Evolutionary conservation across 2,329 filamentous ascomycete genomes (phyloP).

Genomic region (Hypoxylon sp.): DNA sequence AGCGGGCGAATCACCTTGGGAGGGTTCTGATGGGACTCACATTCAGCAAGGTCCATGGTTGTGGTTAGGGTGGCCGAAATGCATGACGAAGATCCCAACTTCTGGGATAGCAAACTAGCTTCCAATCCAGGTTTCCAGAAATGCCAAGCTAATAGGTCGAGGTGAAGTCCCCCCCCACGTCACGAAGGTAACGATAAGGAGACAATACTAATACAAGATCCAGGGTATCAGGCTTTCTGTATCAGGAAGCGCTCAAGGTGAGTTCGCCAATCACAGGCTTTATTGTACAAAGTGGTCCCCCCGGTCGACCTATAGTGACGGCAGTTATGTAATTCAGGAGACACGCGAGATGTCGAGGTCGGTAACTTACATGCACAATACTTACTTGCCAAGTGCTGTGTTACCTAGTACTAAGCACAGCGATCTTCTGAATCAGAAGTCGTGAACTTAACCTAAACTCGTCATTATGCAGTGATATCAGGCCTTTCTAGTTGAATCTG

Average conservation of each 20-base stretch:
- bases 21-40: conserved; percentile 7
- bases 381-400: conserved; percentile 12
- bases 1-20: conserved; percentile 30
- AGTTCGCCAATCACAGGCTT: conserved; percentile 26
- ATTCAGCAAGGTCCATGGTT: conserved; percentile 32
- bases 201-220: conserved; percentile 14
- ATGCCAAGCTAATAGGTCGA: conserved; percentile 38
- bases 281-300: conserved; percentile 12
- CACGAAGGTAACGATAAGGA: conserved; percentile 33
- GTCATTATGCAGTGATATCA: conserved; percentile 22
- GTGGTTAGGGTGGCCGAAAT: conserved; percentile 25
- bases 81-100: conserved; percentile 43
- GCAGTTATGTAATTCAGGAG: conserved; percentile 26
- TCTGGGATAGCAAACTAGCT: conserved; percentile 35
- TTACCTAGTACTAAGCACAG: not conserved
- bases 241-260: conserved; percentile 19
- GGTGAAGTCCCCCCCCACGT: conserved; percentile 25
- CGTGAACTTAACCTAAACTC: conserved; percentile 10
- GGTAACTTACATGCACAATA: conserved; percentile 22
- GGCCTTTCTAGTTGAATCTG: not conserved
- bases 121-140: conserved; percentile 28
- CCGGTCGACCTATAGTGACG: conserved; percentile 21
- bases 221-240: conserved; percentile 8
- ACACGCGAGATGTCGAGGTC: conserved; percentile 13
- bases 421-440: not conserved